Evolutionary conservation across 225 moss, liverwort and hornwort genomes (phyloP).

Genomic region (Sphagnum contortum): DNA sequence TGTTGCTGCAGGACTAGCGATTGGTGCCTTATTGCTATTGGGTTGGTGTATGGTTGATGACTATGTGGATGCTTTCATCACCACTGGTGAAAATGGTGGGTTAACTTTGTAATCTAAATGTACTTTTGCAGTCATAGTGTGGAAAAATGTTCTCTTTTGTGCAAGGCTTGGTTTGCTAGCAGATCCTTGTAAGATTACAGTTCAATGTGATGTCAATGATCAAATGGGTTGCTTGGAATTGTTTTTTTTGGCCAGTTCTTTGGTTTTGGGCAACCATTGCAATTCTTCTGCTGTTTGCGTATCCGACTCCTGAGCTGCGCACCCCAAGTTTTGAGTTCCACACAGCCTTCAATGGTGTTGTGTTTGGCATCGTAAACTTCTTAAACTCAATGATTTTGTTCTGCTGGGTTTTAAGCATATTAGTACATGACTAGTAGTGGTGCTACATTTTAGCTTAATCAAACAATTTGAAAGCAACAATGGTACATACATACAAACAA

Average conservation of each 20-base stretch:
- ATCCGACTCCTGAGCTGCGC: slow-evolving; percentile 66
- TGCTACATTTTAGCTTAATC: no score
- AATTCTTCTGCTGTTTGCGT: slow-evolving; percentile 59
- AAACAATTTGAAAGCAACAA: no score
- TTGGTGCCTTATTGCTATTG: slow-evolving; percentile 43
- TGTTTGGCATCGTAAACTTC: slow-evolving; percentile 65
- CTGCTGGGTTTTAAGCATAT: no score
- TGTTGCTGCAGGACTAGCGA: slow-evolving; percentile 47
- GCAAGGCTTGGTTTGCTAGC: no score
- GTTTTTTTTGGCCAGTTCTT: slow-evolving; percentile 31
- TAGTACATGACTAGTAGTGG: no score
- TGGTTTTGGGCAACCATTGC: slow-evolving; percentile 75
- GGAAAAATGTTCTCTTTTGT: background rate
- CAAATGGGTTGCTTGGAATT: background rate
- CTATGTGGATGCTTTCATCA: slow-evolving; percentile 60
- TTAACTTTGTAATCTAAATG: no score
- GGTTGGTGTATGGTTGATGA: slow-evolving; percentile 58
- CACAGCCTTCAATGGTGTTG: slow-evolving; percentile 83
- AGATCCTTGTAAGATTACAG: no score
- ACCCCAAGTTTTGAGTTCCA: slow-evolving; percentile 79
- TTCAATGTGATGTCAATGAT: background rate
- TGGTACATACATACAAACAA: no score
- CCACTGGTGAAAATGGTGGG: slow-evolving; percentile 70
- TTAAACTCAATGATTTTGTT: background rate
- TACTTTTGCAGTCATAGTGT: no score